Percentiles rank a stretch among this genome's conserved stretches.
phyloP scores from a whole-genome alignment of 2,329 filamentous ascomycete species.

The Fusarium mundagurra region DNA sequence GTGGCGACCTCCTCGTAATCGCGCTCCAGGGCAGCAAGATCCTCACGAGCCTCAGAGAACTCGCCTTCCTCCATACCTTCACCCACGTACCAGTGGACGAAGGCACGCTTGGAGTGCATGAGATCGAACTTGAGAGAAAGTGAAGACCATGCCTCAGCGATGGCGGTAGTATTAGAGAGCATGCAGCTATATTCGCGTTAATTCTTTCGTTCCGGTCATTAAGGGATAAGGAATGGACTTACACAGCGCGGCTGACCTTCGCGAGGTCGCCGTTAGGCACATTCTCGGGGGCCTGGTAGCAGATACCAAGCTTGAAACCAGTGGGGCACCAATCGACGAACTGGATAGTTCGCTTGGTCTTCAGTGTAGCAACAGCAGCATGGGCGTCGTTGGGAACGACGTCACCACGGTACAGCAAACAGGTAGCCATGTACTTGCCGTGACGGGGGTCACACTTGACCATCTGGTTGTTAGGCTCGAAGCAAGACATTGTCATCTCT shows the following conservation, averaged over 20 bases:
- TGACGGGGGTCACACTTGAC: conserved; percentile 99
- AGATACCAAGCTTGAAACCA: conserved; percentile 99
- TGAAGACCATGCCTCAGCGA: conserved; percentile 96
- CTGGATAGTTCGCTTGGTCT: conserved; percentile 99
- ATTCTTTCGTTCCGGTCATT: neutral
- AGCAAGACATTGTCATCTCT: conserved; percentile 99
- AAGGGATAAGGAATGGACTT: conserved; percentile 58
- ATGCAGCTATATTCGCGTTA: conserved; percentile 75
- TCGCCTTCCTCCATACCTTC: conserved; percentile 99
- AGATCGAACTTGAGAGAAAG: conserved; percentile 99
- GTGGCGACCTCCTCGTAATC: conserved; percentile 99
- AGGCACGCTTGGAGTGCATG: conserved; percentile 99
- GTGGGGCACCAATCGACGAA: conserved; percentile 99
- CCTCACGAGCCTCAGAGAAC: conserved; percentile 98
- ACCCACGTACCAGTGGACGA: conserved; percentile 99
- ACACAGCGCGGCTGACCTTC: conserved; percentile 98
- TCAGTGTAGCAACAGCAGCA: conserved; percentile 90
- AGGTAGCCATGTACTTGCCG: conserved; percentile 99
- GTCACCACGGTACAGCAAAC: conserved; percentile 96
- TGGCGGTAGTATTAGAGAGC: conserved; percentile 98
- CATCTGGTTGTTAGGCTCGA: conserved; percentile 99
- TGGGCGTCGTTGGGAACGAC: conserved; percentile 97
- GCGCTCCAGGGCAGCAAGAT: conserved; percentile 95
- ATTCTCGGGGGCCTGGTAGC: conserved; percentile 96
- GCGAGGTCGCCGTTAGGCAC: conserved; percentile 97